Evolutionary conservation across 192 early-diverging fungal genomes (phyloP), one percentile per base, ranked within the genome.

Genomic region (Gamsiella multidivaricata): DNA sequence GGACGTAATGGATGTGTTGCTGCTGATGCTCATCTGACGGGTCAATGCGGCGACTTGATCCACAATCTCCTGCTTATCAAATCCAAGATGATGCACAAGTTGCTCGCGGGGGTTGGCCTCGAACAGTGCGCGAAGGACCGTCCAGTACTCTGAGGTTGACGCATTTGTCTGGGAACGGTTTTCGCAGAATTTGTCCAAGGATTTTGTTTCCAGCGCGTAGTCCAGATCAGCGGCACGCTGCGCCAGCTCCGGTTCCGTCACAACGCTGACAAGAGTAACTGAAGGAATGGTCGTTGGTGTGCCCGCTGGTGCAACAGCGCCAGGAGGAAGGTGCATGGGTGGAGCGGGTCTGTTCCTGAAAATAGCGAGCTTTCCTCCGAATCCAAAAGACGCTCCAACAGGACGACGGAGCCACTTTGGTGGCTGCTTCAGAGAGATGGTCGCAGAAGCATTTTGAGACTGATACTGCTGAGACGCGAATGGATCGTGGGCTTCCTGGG

Each of bases 391-490:
- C 2, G 88, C 94, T 15, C 95, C 95, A 0, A 91, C 91, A 22
- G 96, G 96, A 2, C 95, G 84, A 23, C 92, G 89, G 26, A 97
- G 86, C 97, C 97, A 99, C 81, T 96, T 96, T 59, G 97, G 97
- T 47, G 98, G 93, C 39, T 92, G 88, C 60, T 90, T 91, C 10
- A 95, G 82, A 22, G 88, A 76, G 61, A 94, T 83, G 5, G 89
- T 80, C 0, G 84, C 82, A 29, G 80, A 37, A 37, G 53, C 52
- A 18, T 22, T 49, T 45, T 66, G 80, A 52, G 41, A 68, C 59
- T 54, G 63, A 12, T 71, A 73, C 20, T 60, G 59, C 43, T 84
- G 72, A 43, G 85, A 69, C 12, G 92, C 91, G 80, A 96, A 96
- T 34, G 93, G 93, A 72, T 97, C 96, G 69, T 90, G 88, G 18